Evolutionary conservation across 228 moss, liverwort and hornwort genomes (phyloP).

Genomic region (Sphagnum fallax): DNA sequence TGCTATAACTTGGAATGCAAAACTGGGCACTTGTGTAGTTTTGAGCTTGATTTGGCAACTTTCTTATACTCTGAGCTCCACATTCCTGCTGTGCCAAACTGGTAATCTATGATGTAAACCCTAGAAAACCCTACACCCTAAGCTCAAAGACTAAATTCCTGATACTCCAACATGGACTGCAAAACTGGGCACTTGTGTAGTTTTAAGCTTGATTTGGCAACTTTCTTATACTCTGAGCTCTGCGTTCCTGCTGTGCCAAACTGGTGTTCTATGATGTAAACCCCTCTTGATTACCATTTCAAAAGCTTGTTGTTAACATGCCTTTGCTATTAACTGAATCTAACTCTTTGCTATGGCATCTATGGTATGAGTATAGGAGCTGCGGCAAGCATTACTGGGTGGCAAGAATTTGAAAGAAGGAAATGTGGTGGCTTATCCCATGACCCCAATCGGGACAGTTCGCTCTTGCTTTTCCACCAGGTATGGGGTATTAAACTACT

Average conservation of each 20-base stretch:
- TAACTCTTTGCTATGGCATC: no score
- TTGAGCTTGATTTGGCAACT: neutral
- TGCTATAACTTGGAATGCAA: neutral
- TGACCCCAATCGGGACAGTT: constrained; percentile 94
- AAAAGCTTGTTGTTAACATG: no score
- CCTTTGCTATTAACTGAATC: no score
- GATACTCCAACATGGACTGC: neutral
- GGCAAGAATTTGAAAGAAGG: constrained; percentile 66
- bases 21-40: neutral
- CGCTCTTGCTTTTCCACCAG: constrained; percentile 99
- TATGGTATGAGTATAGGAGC: constrained; percentile 52
- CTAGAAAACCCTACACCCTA: neutral
- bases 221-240: neutral
- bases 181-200: neutral
- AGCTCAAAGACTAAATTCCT: no score
- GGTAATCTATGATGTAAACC: neutral
- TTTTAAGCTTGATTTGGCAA: neutral
- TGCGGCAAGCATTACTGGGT: constrained; percentile 78
- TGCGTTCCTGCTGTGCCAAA: no score
- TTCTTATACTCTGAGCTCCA: neutral
- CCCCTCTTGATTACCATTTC: no score
- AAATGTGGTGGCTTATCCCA: constrained; percentile 67
- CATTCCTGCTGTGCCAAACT: no score
- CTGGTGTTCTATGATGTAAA: neutral
- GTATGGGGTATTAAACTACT: constrained; percentile 15